A percentile compares a stretch with the other conserved stretches of the same genome.
Evolutionary conservation across 768 basidiomycete genomes (phyloP).

Genomic region (Boletus rubescentipes): DNA sequence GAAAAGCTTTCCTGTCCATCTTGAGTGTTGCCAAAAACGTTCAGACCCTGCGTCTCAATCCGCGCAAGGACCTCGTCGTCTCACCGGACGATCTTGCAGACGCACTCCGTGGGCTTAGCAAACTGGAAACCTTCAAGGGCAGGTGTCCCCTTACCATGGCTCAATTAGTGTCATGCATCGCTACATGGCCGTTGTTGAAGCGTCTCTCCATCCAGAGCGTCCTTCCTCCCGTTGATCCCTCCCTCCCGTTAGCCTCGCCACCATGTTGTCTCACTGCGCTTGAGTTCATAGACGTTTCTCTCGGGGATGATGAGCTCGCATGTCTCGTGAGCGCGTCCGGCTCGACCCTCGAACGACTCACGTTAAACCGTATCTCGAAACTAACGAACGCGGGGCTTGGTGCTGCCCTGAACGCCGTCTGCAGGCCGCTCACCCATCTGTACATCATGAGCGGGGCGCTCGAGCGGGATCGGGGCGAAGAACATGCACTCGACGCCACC

Average conservation of each 20-base stretch:
- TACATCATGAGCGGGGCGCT: not conserved
- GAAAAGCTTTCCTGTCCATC: slow-evolving; percentile 1
- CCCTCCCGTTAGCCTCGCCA: not conserved
- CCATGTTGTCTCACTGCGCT: slow-evolving; percentile 5
- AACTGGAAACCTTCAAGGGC: not conserved
- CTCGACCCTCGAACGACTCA: slow-evolving; percentile 7
- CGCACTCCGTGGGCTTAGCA: not conserved
- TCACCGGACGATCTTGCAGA: not conserved
- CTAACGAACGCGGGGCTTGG: slow-evolving; percentile 8
- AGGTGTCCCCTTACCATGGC: not conserved
- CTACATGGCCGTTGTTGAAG: slow-evolving; percentile 12
- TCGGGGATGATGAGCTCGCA: slow-evolving; percentile 13
- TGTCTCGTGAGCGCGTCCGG: slow-evolving; percentile 4
- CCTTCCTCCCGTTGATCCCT: not conserved
- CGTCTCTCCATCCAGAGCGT: not conserved
- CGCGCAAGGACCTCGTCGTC: not conserved
- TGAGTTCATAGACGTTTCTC: not conserved
- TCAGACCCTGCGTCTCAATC: not conserved
- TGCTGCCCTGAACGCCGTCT: not conserved
- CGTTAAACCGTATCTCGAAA: not conserved
- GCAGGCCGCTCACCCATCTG: not conserved
- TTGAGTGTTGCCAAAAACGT: slow-evolving; percentile 1
- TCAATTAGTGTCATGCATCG: slow-evolving; percentile 1
- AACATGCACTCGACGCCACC: slow-evolving; percentile 6
- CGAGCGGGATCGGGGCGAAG: not conserved